Percentiles rank a stretch among this genome's conserved stretches.
Evolutionary conservation across 2,329 filamentous ascomycete genomes (phyloP).

Genomic region (Hypoxylon sp.): DNA sequence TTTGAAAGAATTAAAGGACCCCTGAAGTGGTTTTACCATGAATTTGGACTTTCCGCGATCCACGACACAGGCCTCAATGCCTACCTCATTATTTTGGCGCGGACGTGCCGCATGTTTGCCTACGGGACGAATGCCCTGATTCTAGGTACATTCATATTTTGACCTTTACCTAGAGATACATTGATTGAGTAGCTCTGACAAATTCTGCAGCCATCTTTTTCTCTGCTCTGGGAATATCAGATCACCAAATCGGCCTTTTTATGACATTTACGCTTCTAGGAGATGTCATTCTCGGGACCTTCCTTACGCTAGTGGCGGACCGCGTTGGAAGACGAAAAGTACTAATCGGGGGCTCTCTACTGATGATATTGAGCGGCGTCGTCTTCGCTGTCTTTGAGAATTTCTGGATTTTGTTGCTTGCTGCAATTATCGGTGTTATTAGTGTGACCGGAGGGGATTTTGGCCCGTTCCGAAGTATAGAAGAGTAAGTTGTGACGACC

Average conservation of each 20-base stretch:
- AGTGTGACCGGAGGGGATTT: constrained; percentile 76
- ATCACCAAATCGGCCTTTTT: constrained; percentile 73
- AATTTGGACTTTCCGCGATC: constrained; percentile 65
- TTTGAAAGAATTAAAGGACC: constrained; percentile 40
- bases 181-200: constrained; percentile 17
- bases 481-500: constrained; percentile 61
- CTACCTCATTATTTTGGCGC: constrained; percentile 67
- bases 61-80: constrained; percentile 64
- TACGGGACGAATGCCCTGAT: constrained; percentile 73
- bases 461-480: constrained; percentile 76
- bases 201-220: constrained; percentile 66
- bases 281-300: constrained; percentile 71
- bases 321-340: constrained; percentile 69
- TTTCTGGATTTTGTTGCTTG: constrained; percentile 71
- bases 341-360: constrained; percentile 64
- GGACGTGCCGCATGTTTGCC: constrained; percentile 72
- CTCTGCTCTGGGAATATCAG: constrained; percentile 67
- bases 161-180: neutral
- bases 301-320: constrained; percentile 72
- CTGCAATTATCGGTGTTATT: constrained; percentile 73
- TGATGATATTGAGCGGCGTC: constrained; percentile 71
- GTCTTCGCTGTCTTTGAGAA: constrained; percentile 69
- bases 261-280: constrained; percentile 75
- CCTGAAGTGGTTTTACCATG: constrained; percentile 58
- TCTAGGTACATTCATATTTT: constrained; percentile 58